Base-by-base conservation (phyloP, 495 filamentous ascomycete genomes). In the Podospora didyma region DNA sequence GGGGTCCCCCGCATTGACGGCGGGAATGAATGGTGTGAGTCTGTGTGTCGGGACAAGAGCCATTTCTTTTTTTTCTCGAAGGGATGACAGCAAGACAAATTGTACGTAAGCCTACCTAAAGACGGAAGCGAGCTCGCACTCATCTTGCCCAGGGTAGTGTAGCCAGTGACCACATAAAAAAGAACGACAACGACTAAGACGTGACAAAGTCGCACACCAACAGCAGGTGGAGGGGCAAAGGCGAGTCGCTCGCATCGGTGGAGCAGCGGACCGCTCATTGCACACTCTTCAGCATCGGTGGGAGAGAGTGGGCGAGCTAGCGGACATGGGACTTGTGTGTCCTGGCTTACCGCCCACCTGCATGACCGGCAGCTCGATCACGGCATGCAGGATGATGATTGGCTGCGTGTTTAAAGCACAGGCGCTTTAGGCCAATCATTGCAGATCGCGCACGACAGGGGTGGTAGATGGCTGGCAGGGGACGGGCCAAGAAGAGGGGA, bases 271-370 rank as follows among this genome's bases (percentile, higher is more conserved):
- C 31, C 9, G 50, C 24, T 37, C 28, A 37, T 42, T 42, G 39
- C 39, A 42, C n/a, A n/a, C n/a, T n/a, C 12, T 42, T 42, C n/a
- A 12, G 1, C 39, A 42, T 7, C 12, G 39, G 9, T 42, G 39
- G 39, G 39, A 4, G 12, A 42, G 5, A 14, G 9, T 16, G 14
- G 39, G 12, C 39, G 39, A 22, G 49, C 4, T 12, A 41, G 14
- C 9, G 54, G 24, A 56, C 20, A 49, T n/a, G 42, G 47, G 23
- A 53, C 53, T 56, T 57, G 60, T 59, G 64, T 62, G 65, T 62
- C 62, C 59, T 56, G 46, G 68, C 61, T 70, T 71, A 57, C 68
- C 69, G 69, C 69, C 65, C 61, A 62, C 54, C 59, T 70, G 68
- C 69, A 68, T 62, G 63, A 49, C 56, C 54, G 60, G 61, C 68